Evolutionary conservation across 352 stramenopile species (phyloP), one percentile per base, ranked within the genome.

Genomic region (Blastocystis sp.): DNA sequence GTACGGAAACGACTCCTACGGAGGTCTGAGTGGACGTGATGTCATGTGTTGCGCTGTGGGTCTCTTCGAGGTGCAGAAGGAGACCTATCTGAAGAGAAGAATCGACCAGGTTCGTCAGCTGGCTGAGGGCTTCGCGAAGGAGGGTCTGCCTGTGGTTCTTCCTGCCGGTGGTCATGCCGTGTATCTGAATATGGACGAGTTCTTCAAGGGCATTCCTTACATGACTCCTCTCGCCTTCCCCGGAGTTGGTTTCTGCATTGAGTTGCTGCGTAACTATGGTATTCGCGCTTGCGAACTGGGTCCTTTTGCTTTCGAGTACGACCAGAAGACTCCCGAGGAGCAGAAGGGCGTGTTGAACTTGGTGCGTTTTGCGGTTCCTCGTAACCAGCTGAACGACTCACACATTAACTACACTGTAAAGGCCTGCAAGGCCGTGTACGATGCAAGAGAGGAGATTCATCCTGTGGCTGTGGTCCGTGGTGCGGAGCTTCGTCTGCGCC

Each of bases 281-380:
- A 88, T 88, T 77, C 77, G 77, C 39, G 77, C 77, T 61, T 88
- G 77, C 26, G 77, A 88, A 54, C 47, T 88, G 66, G 77, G 77
- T 88, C 77, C 77, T 26, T 88, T 88, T 34, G 77, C 77, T n/a
- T 88, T 88, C 47, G 77, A 88, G 45, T 88, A 88, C 55, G 77
- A 88, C 47, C 77, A 88, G 66, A 88, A 88, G 66, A 88, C 77
- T n/a, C 55, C 68, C 37, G 77, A 88, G 45, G 77, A 88, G 47
- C 62, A 79, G 66, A 88, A 88, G 66, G 77, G 77, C 20, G 66
- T 88, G 43, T 43, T 88, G 56, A 88, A 88, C 29, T 53, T 88
- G 43, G 77, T 88, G 15, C 77, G 77, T 77, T 88, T 88, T 34
- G 77, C 77, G 18, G 77, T 88, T 23, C 77, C 77, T 76, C 77